A percentile compares a stretch with the other conserved stretches of the same genome.
Conservation (phyloP, 2,329 filamentous ascomycete genomes). For the Colletotrichum sp. region DNA sequence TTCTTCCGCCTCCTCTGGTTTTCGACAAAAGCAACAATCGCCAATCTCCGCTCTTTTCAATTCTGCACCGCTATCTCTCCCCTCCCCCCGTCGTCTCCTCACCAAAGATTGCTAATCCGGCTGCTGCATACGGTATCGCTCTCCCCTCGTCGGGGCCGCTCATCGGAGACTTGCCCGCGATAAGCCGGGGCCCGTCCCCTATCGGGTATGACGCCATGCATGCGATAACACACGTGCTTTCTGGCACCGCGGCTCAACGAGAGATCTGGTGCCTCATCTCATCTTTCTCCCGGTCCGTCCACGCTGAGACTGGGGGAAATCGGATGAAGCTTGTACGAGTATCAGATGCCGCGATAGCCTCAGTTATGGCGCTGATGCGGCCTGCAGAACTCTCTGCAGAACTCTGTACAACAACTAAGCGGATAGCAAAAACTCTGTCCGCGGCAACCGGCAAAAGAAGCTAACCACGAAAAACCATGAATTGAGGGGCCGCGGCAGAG, state of each 20-base stretch:
- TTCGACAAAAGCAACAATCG: background rate
- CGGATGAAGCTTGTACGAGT: background rate
- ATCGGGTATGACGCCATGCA: conserved; percentile 3
- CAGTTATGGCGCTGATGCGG: background rate
- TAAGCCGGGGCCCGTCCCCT: background rate
- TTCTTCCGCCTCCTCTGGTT: background rate
- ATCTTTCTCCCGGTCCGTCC: background rate
- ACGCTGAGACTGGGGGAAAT: background rate
- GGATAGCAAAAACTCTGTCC: background rate
- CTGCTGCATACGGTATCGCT: conserved; percentile 3
- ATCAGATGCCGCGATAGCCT: background rate
- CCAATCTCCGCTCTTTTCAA: background rate
- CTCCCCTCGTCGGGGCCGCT: background rate
- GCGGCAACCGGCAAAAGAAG: background rate
- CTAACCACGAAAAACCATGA: background rate
- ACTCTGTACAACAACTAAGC: background rate
- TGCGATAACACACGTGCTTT: background rate
- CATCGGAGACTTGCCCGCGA: conserved; percentile 13
- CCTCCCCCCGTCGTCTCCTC: background rate
- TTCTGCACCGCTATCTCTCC: background rate
- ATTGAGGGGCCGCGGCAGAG: background rate
- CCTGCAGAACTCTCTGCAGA: background rate
- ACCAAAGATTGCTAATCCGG: background rate
- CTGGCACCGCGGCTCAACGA: background rate
- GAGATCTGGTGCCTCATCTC: background rate